Conservation (phyloP, 1,139 yeast species). For the Arxiozyma slooffiae region DNA sequence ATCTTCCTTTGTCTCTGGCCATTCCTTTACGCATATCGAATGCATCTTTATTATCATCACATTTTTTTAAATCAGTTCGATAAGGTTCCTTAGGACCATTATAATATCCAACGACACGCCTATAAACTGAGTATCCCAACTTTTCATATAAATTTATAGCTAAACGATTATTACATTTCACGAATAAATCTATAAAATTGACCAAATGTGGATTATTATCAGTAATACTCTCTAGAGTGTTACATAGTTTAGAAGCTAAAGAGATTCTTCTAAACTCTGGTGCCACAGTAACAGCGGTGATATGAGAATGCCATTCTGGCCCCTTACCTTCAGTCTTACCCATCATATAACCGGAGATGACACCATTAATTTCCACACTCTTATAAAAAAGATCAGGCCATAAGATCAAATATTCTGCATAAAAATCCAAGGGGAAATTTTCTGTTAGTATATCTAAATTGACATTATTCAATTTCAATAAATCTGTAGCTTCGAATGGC, state of each 20-base stretch:
- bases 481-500: constrained; percentile 81
- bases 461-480: constrained; percentile 60
- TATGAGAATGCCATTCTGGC: constrained; percentile 91
- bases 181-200: constrained; percentile 82
- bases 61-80: constrained; percentile 35
- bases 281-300: constrained; percentile 89
- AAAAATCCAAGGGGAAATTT: constrained; percentile 76
- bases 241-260: constrained; percentile 65
- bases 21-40: constrained; percentile 66
- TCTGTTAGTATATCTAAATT: constrained; percentile 86
- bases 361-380: constrained; percentile 37
- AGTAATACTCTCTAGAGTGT: constrained; percentile 61
- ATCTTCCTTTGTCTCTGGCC: constrained; percentile 35
- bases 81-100: constrained; percentile 32
- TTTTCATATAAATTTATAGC: constrained; percentile 79
- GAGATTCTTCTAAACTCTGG: constrained; percentile 78
- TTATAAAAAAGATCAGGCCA: constrained; percentile 92
- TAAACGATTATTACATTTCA: constrained; percentile 68
- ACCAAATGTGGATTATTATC: constrained; percentile 63
- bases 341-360: constrained; percentile 72
- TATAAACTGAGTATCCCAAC: constrained; percentile 71
- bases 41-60: constrained; percentile 70
- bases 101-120: constrained; percentile 89
- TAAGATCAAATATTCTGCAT: constrained; percentile 65
- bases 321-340: constrained; percentile 90